Conservation (phyloP, 2,329 filamentous ascomycete genomes). For the Cytospora leucostoma region DNA sequence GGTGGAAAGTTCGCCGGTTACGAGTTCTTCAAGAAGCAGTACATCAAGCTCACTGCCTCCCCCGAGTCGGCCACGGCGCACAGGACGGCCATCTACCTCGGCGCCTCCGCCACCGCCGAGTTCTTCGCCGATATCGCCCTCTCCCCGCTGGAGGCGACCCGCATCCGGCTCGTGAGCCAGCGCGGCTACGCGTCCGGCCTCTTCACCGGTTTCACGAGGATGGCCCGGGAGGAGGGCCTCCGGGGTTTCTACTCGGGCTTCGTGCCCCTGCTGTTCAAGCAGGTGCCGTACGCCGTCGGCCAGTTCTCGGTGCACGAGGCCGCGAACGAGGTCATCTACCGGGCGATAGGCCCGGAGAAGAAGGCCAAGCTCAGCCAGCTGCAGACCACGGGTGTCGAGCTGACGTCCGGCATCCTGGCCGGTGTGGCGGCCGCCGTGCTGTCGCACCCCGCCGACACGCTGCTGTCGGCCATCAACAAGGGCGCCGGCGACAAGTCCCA, state of each 20-base stretch:
- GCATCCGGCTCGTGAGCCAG: slow-evolving; percentile 76
- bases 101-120: slow-evolving; percentile 68
- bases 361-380: slow-evolving; percentile 70
- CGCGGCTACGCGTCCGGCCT: slow-evolving; percentile 75
- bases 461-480: slow-evolving; percentile 58
- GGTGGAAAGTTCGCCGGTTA: slow-evolving; percentile 91
- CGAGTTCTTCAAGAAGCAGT: slow-evolving; percentile 91
- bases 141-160: slow-evolving; percentile 86
- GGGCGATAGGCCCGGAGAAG: slow-evolving; percentile 61
- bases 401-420: slow-evolving; percentile 81
- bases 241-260: slow-evolving; percentile 90
- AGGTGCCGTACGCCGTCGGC: slow-evolving; percentile 90
- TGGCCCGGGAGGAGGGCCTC: slow-evolving; percentile 73
- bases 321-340: slow-evolving; percentile 75
- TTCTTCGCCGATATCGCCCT: slow-evolving; percentile 79
- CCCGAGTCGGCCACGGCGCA: slow-evolving; percentile 46
- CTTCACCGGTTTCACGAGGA: slow-evolving; percentile 70
- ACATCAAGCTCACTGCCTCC: slow-evolving; percentile 67
- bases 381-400: slow-evolving; percentile 79
- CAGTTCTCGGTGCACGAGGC: slow-evolving; percentile 96
- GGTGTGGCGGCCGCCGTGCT: slow-evolving; percentile 87
- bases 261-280: slow-evolving; percentile 82
- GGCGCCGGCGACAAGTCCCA: slow-evolving; percentile 52
- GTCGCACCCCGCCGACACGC: slow-evolving; percentile 81
- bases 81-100: slow-evolving; percentile 68